These are phyloP conservation scores for Teratosphaeria pseudoeucalypti DNA, from an alignment of 2,329 filamentous ascomycete genomes.

Conservation along the genomic window DNA sequence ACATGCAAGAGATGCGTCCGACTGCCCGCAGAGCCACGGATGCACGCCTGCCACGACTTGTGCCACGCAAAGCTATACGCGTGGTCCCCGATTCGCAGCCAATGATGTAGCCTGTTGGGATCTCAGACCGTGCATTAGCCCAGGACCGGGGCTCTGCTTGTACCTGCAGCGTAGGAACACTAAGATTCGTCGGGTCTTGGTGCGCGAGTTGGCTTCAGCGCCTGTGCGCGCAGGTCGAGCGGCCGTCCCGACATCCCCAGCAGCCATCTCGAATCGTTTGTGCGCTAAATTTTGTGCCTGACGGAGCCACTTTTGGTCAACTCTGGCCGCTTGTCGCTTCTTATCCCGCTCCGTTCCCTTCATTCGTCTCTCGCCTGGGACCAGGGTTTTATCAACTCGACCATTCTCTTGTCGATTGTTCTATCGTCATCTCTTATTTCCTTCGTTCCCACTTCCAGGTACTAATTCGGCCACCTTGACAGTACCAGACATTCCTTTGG, in stretches of 20 bases:
- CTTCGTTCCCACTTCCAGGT: conserved; percentile 12
- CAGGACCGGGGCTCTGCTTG: background rate
- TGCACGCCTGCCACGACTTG: background rate
- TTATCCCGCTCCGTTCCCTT: conserved; percentile 14
- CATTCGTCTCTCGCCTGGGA: conserved; percentile 8
- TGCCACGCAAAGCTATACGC: background rate
- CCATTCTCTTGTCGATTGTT: conserved; percentile 9
- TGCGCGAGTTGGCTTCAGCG: conserved; percentile 6
- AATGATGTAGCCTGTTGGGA: background rate
- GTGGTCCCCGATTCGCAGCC: background rate
- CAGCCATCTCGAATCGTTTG: conserved; percentile 5
- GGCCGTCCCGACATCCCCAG: conserved; percentile 9
- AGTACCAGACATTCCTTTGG: conserved; percentile 11
- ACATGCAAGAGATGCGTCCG: background rate
- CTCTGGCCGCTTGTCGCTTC: conserved; percentile 8
- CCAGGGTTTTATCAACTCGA: conserved; percentile 14
- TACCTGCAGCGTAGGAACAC: conserved; percentile 1
- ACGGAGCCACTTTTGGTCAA: conserved; percentile 5
- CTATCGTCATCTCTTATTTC: conserved; percentile 13
- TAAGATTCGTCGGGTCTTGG: conserved; percentile 3
- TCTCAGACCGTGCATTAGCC: conserved; percentile 1
- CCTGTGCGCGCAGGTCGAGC: conserved; percentile 5
- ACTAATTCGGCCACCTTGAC: conserved; percentile 7
- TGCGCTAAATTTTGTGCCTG: conserved; percentile 8
- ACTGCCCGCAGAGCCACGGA: background rate